A percentile compares a stretch with the other conserved stretches of the same genome.
Conservation (phyloP, 1,139 yeast species). For the Scheffersomyces titani region DNA sequence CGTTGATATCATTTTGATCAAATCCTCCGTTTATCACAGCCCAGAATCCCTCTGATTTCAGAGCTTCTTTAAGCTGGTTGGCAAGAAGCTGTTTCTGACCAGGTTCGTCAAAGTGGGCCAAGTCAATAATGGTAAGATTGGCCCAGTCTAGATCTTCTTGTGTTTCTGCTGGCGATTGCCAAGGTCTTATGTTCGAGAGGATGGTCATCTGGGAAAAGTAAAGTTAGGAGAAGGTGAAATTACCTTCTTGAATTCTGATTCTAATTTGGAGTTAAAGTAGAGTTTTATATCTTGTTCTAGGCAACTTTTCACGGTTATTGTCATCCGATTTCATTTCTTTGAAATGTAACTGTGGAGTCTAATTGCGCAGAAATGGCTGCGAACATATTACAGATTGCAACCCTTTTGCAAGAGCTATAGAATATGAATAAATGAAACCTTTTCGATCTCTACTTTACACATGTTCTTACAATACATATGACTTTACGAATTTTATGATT, state of each 20-base stretch:
- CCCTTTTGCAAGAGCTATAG: neutral
- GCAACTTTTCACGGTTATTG: neutral
- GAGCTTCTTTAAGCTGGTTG: slow-evolving; percentile 24
- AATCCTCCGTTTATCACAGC: slow-evolving; percentile 29
- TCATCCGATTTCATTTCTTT: neutral
- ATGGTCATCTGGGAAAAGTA: neutral
- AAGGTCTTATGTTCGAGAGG: slow-evolving; percentile 9
- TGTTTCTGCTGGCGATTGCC: slow-evolving; percentile 30
- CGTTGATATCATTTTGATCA: slow-evolving; percentile 24
- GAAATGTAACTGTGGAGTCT: neutral
- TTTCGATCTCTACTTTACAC: neutral
- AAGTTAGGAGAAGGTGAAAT: neutral
- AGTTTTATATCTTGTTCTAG: neutral
- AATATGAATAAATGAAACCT: neutral
- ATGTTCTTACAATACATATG: neutral
- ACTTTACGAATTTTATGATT: neutral
- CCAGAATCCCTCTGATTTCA: slow-evolving; percentile 34
- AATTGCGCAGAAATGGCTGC: neutral
- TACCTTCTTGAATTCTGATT: neutral
- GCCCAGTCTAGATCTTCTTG: slow-evolving; percentile 32
- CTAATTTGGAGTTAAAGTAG: too few relatives aligned
- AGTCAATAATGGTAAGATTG: slow-evolving; percentile 27
- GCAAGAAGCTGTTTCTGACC: slow-evolving; percentile 29
- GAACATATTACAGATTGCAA: neutral
- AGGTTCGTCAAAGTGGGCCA: slow-evolving; percentile 26